Evolutionary conservation across 768 basidiomycete species (phyloP).

Genomic region (Mycena latifolia): DNA sequence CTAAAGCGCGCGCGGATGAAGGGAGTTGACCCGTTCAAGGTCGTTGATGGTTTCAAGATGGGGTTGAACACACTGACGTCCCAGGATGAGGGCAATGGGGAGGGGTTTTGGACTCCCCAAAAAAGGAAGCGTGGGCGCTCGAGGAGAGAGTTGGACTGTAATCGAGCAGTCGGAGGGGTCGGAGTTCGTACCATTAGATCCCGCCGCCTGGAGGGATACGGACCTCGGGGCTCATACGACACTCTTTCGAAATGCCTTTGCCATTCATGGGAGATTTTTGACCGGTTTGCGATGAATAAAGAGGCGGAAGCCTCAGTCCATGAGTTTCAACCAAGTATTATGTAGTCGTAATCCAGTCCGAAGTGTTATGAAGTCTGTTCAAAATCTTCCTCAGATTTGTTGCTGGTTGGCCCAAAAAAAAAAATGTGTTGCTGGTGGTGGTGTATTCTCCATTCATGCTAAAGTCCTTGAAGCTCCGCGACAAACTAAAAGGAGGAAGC

Average conservation of each 20-base stretch:
- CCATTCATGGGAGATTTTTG: too few relatives aligned
- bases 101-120: constrained; percentile 6
- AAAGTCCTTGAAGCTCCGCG: too few relatives aligned
- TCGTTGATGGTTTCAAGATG: constrained; percentile 2
- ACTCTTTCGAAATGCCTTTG: not conserved
- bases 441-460: too few relatives aligned
- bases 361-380: too few relatives aligned
- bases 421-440: too few relatives aligned
- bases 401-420: too few relatives aligned
- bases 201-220: not conserved
- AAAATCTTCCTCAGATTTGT: too few relatives aligned
- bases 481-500: too few relatives aligned
- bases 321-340: too few relatives aligned
- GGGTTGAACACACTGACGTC: constrained; percentile 5
- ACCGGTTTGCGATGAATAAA: too few relatives aligned
- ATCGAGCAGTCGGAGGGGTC: constrained; percentile 6
- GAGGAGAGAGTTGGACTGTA: constrained; percentile 6
- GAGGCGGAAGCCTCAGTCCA: too few relatives aligned
- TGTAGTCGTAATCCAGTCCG: too few relatives aligned
- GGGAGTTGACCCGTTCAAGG: constrained; percentile 4
- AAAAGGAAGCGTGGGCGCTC: constrained; percentile 1
- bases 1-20: not conserved
- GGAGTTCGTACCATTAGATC: constrained; percentile 7
- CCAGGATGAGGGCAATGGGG: not conserved
- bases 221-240: not conserved